Percentiles rank a stretch among this genome's conserved stretches.
Evolutionary conservation across 2,329 filamentous ascomycete genomes (phyloP).

Genomic region (Penicillium oxalicum): DNA sequence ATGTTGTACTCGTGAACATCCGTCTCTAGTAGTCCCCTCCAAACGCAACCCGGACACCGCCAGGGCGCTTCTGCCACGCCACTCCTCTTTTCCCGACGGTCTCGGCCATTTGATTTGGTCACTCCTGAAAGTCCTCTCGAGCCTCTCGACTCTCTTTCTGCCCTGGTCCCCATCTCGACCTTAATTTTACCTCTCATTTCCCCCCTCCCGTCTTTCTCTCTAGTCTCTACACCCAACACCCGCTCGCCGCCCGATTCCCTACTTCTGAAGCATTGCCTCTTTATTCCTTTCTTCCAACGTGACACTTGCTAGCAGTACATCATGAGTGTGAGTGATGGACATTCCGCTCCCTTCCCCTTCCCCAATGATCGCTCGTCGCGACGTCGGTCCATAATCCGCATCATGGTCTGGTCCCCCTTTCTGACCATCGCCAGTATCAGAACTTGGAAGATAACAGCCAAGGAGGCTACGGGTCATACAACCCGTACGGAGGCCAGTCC

Average conservation of each 20-base stretch:
- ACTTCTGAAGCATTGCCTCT: slow-evolving; percentile 6
- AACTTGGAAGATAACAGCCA: slow-evolving; percentile 26
- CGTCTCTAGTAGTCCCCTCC: background rate
- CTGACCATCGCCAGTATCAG: slow-evolving; percentile 20
- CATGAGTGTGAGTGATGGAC: slow-evolving; percentile 46
- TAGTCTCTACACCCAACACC: background rate
- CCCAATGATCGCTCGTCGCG: background rate
- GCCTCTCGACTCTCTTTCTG: too few species aligned
- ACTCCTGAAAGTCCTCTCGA: too few species aligned
- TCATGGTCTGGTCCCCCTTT: slow-evolving; percentile 5
- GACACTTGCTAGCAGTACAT: slow-evolving; percentile 17
- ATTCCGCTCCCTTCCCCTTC: too few species aligned
- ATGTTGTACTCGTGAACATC: too few species aligned
- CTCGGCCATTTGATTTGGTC: too few species aligned
- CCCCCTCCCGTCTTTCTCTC: slow-evolving; percentile 21
- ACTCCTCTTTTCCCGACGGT: background rate
- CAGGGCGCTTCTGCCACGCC: slow-evolving; percentile 16
- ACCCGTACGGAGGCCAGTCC: slow-evolving; percentile 45
- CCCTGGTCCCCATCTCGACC: too few species aligned
- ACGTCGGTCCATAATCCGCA: background rate
- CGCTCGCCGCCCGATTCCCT: slow-evolving; percentile 3
- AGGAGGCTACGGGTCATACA: slow-evolving; percentile 49
- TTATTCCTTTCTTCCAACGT: slow-evolving; percentile 6
- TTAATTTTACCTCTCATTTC: slow-evolving; percentile 5
- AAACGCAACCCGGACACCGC: slow-evolving; percentile 9